These are phyloP conservation scores for Amauroascus niger DNA, from an alignment of 2,329 filamentous ascomycete species.

Conservation along the genomic window DNA sequence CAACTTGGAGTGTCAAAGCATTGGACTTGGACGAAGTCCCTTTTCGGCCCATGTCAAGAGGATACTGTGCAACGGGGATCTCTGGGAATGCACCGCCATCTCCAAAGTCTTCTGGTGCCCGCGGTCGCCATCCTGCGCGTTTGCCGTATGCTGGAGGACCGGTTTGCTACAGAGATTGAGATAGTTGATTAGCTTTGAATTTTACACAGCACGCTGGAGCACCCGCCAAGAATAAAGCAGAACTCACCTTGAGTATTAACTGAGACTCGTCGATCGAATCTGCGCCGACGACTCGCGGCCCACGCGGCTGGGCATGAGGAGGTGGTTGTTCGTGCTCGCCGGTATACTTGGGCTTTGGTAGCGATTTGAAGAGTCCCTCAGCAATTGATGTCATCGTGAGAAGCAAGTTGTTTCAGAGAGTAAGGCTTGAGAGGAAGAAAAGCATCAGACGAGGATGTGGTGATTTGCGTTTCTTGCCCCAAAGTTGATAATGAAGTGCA, in stretches of 20 bases:
- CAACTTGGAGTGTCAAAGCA: conserved; percentile 84
- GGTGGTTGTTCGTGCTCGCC: conserved; percentile 79
- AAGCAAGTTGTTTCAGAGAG: background rate
- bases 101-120: conserved; percentile 80
- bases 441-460: background rate
- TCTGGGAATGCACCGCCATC: conserved; percentile 96
- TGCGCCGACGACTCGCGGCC: conserved; percentile 70
- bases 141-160: conserved; percentile 84
- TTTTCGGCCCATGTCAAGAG: conserved; percentile 87
- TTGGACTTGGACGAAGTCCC: conserved; percentile 59
- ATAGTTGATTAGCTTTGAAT: background rate
- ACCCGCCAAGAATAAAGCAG: background rate
- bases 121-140: conserved; percentile 81
- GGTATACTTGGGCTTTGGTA: conserved; percentile 85
- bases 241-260: conserved; percentile 61
- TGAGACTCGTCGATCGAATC: conserved; percentile 76
- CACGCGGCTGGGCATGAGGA: conserved; percentile 60
- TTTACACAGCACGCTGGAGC: background rate
- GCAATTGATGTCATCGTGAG: conserved; percentile 43
- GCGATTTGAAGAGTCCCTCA: conserved; percentile 63
- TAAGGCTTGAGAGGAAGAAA: background rate
- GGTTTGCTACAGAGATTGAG: conserved; percentile 44
- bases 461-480: background rate
- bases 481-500: background rate
- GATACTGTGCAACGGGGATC: conserved; percentile 87